A percentile compares a stretch with the other conserved stretches of the same genome.
Conservation (phyloP, 1,139 yeast genomes). For the Candida gigantensis region DNA sequence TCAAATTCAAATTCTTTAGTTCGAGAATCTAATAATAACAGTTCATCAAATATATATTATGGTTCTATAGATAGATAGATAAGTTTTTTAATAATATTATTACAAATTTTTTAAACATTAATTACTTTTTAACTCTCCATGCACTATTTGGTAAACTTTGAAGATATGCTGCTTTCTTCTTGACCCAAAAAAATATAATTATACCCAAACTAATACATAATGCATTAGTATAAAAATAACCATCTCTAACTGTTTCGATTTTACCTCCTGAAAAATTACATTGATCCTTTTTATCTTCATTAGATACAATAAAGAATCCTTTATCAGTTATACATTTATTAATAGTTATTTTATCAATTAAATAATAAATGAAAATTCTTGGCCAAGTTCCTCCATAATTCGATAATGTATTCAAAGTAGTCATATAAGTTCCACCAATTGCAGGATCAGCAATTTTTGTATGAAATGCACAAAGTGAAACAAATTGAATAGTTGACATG, state of each 20-base stretch:
- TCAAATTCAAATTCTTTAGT: too few species aligned
- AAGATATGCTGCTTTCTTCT: constrained; percentile 54
- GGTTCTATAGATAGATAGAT: constrained; percentile 7
- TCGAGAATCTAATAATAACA: too few species aligned
- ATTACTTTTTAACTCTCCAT: constrained; percentile 56
- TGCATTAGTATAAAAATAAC: constrained; percentile 77
- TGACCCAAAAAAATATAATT: constrained; percentile 69
- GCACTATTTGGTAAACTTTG: constrained; percentile 65
- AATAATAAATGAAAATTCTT: constrained; percentile 66
- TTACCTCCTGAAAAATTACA: constrained; percentile 60
- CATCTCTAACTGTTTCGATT: constrained; percentile 64
- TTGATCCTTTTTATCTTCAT: constrained; percentile 41
- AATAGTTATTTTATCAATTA: constrained; percentile 76
- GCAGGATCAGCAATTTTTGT: constrained; percentile 93
- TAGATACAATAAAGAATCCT: constrained; percentile 16
- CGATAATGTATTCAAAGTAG: constrained; percentile 86
- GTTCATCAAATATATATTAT: constrained; percentile 6
- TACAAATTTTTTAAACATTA: too few species aligned
- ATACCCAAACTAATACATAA: constrained; percentile 72
- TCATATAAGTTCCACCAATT: constrained; percentile 98
- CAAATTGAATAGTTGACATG: constrained; percentile 94
- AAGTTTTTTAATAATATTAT: too few species aligned
- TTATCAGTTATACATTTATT: constrained; percentile 49
- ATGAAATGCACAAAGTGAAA: constrained; percentile 91
- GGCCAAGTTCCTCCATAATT: constrained; percentile 99